These are phyloP conservation scores for Trametes sanguinea DNA, from an alignment of 768 basidiomycete species.

Conservation along the genomic window DNA sequence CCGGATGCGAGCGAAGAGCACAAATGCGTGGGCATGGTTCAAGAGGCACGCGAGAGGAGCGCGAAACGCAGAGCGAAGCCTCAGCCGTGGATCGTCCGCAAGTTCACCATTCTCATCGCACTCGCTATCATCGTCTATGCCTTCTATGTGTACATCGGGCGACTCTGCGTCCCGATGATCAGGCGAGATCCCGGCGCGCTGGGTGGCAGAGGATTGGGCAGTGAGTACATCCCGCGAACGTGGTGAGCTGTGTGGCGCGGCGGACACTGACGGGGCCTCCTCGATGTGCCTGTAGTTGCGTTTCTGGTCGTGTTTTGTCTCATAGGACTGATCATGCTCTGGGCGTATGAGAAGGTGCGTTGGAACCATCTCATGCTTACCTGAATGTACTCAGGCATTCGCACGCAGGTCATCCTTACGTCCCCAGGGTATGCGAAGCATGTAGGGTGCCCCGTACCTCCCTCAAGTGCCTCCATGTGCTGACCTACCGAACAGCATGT, in stretches of 20 bases:
- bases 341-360: slow-evolving; percentile 74
- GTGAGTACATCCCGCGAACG: slow-evolving; percentile 49
- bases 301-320: slow-evolving; percentile 64
- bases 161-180: slow-evolving; percentile 75
- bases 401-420: slow-evolving; percentile 57
- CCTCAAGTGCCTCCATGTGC: neutral
- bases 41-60: slow-evolving; percentile 50
- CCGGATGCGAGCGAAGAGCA: slow-evolving; percentile 2
- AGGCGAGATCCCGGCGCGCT: slow-evolving; percentile 42
- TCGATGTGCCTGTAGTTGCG: slow-evolving; percentile 47
- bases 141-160: slow-evolving; percentile 75
- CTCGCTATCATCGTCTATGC: slow-evolving; percentile 65
- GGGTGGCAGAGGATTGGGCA: slow-evolving; percentile 55
- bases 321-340: slow-evolving; percentile 69
- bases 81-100: slow-evolving; percentile 76
- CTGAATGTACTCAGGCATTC: neutral
- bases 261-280: neutral
- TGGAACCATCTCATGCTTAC: too few species aligned
- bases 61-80: slow-evolving; percentile 45
- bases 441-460: slow-evolving; percentile 44
- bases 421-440: slow-evolving; percentile 70
- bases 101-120: slow-evolving; percentile 63
- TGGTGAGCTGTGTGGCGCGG: neutral
- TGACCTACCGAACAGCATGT: slow-evolving; percentile 27
- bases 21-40: slow-evolving; percentile 53